phyloP scores from a whole-genome alignment of 1,139 yeast genomes.

The Hyphopichia burtonii region DNA sequence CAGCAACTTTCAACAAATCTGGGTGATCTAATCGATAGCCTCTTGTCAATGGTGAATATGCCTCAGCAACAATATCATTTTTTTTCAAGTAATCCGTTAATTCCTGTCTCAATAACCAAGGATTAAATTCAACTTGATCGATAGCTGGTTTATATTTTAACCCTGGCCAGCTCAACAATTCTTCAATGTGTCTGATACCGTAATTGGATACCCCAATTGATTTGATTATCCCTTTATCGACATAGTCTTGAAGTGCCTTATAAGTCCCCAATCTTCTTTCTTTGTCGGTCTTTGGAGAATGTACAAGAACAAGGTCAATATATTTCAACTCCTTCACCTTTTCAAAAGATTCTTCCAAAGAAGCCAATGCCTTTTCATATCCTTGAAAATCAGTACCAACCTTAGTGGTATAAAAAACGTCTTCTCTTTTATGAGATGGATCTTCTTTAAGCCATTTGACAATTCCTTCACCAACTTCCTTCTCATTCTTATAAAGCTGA shows the following conservation, averaged over 20 bases:
- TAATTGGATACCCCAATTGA: conserved; percentile 83
- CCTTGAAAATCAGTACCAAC: conserved; percentile 11
- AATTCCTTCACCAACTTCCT: conserved; percentile 17
- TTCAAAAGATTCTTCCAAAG: conserved; percentile 8
- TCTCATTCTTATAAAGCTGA: conserved; percentile 15
- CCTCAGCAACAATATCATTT: conserved; percentile 62
- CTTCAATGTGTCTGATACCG: conserved; percentile 49
- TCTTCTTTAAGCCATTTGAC: conserved; percentile 18
- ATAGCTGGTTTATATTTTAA: conserved; percentile 59
- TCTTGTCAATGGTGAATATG: conserved; percentile 73
- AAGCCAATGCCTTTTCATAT: conserved; percentile 5
- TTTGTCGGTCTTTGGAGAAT: conserved; percentile 34
- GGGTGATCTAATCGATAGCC: conserved; percentile 61
- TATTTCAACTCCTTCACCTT: conserved; percentile 25
- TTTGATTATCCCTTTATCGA: conserved; percentile 52
- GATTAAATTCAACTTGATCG: conserved; percentile 77
- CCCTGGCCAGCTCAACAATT: conserved; percentile 44
- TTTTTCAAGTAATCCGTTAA: conserved; percentile 53
- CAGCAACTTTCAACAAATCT: conserved; percentile 50
- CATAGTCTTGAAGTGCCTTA: conserved; percentile 60
- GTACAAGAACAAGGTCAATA: conserved; percentile 47
- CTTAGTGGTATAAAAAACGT: conserved; percentile 49
- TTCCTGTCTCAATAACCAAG: conserved; percentile 68
- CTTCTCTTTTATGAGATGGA: conserved; percentile 41
- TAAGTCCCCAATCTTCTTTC: conserved; percentile 48